Base-by-base conservation (phyloP, 1,284 basidiomycete species). In the Sporisorium sorghi region DNA sequence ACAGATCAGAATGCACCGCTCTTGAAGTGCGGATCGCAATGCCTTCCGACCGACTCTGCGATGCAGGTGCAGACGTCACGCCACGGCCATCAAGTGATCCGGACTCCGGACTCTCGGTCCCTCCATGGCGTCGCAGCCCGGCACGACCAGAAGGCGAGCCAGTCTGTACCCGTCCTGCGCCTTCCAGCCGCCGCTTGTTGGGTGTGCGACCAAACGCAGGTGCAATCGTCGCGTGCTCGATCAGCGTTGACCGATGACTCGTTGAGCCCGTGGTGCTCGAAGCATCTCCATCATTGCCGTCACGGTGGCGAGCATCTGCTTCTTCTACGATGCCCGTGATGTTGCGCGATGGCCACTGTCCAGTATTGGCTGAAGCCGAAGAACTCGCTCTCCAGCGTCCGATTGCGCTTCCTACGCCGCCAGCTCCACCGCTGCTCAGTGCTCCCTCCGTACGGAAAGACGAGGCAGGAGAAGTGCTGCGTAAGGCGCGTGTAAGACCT, bases 401-500 rank as follows among this genome's bases (percentile, higher is more conserved):
- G 11, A 39, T 33, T 11, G 46, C 46, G n/a, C 46, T 47, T 17
- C 46, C 32, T 17, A 21, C 52, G 5, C 55, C 60, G 10, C 46
- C 60, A 8, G 40, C 60, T 24, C 53, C 48, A 3, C 42, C 54
- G 26, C 40, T 35, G 32, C 56, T 26, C 15, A 69, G 39, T 5
- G 32, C 46, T 30, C 66, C 42, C 5, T 69, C 67, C 4, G 49
- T 39, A 23, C 53, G 52, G 17, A 70, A 32, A 7, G 59, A 60
- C 14, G 73, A 72, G 17, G 56, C 58, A 1, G 71, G 67, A 6
- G 73, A 75, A 19, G 53, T 21, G 12, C 56, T 72, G 6, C 65
- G 57, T 24, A 78, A 21, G 4, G 74, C 76, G 12, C 76, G 66
- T 2, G 76, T 73, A 35, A 78, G 39, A 19, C 51, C 76, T 8